phyloP scores from a whole-genome alignment of 768 basidiomycete species.

The Lyophyllum decastes region DNA sequence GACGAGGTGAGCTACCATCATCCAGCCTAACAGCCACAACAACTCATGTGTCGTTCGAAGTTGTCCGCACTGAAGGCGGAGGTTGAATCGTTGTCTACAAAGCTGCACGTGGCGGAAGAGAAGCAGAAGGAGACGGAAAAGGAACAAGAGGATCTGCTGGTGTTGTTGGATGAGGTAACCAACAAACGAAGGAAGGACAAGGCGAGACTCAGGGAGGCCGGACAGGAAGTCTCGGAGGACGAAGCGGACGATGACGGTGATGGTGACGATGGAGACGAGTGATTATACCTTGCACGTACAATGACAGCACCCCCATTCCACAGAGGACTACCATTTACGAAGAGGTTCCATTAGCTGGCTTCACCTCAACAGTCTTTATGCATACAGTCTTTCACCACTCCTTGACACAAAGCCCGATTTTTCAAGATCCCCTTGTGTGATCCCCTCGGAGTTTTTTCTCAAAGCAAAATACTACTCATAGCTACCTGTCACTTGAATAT shows the following conservation, averaged over 20 bases:
- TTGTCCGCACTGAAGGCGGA: slow-evolving; percentile 46
- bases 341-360: background rate
- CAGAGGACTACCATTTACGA: background rate
- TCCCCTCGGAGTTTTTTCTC: too few relatives aligned
- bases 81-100: slow-evolving; percentile 43
- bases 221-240: slow-evolving; percentile 90
- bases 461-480: too few relatives aligned
- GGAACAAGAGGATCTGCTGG: slow-evolving; percentile 95
- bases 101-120: slow-evolving; percentile 55
- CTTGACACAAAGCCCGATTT: too few relatives aligned
- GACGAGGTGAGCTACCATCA: slow-evolving; percentile 37
- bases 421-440: too few relatives aligned
- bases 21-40: background rate
- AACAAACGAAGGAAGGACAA: slow-evolving; percentile 88
- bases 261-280: slow-evolving; percentile 43
- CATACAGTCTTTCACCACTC: too few relatives aligned
- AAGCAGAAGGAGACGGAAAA: slow-evolving; percentile 86
- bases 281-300: background rate
- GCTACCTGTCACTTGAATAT: too few relatives aligned
- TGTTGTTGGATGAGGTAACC: slow-evolving; percentile 89
- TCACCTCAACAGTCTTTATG: too few relatives aligned
- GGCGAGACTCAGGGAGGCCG: slow-evolving; percentile 66
- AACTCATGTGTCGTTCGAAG: slow-evolving; percentile 28
- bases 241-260: slow-evolving; percentile 74
- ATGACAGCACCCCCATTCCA: background rate